Conservation (phyloP, 805 yeast species). For the Sugiyamaella smithiae region DNA sequence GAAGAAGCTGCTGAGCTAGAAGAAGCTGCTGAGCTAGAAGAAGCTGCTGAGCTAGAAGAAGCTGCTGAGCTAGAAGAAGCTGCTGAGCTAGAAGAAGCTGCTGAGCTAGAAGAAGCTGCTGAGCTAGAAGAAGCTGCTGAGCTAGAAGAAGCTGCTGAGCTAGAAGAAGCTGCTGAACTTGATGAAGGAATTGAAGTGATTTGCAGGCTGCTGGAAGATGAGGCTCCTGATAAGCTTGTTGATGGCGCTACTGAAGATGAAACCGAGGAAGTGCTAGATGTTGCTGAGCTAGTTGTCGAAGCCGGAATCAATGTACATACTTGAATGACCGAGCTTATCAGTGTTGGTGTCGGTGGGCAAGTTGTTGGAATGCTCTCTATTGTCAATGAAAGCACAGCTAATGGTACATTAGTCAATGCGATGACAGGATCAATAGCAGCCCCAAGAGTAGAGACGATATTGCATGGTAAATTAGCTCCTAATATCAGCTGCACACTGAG, state of each 20-base stretch:
- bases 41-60: not conserved
- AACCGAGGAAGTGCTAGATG: not conserved
- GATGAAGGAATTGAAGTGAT: not conserved
- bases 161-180: not conserved
- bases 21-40: not conserved
- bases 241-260: not conserved
- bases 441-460: not conserved
- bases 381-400: not conserved
- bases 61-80: not conserved
- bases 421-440: not conserved
- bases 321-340: not conserved
- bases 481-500: not conserved
- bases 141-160: not conserved
- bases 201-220: not conserved
- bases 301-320: constrained; percentile 4
- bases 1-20: not conserved
- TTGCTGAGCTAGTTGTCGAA: constrained; percentile 3
- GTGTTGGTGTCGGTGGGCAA: not conserved
- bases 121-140: not conserved
- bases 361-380: constrained; percentile 9
- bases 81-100: not conserved
- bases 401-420: not conserved
- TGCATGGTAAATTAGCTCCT: constrained; percentile 4
- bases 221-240: not conserved
- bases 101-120: not conserved